phyloP scores from a whole-genome alignment of 257 asterid species.

The Solanum clarkiae region DNA sequence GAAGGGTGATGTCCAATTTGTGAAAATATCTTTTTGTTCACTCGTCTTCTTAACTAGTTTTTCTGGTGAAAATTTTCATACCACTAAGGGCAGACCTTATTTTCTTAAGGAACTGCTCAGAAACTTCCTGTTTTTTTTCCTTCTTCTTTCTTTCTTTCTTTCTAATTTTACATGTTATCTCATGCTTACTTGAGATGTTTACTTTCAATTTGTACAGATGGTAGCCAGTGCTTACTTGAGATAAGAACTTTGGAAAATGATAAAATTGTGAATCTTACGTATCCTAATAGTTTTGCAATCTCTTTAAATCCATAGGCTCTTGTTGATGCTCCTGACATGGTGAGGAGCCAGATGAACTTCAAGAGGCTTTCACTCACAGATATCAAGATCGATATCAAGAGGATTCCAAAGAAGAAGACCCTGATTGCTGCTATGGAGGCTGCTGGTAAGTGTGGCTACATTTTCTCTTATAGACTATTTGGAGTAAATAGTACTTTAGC shows the following conservation, averaged over 20 bases:
- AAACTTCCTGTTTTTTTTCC: background rate
- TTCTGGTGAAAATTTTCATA: background rate
- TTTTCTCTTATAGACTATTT: background rate
- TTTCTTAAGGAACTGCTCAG: background rate
- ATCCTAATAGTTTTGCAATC: background rate
- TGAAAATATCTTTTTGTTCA: background rate
- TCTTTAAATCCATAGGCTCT: conserved; percentile 4
- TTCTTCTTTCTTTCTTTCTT: too few relatives aligned
- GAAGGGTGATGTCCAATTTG: background rate
- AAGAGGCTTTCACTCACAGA: conserved; percentile 17
- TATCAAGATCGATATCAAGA: conserved; percentile 14
- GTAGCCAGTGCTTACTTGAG: background rate
- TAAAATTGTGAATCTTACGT: background rate
- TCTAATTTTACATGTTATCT: background rate
- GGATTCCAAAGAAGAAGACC: conserved; percentile 14
- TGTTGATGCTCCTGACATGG: conserved; percentile 19
- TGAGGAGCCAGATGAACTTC: conserved; percentile 15
- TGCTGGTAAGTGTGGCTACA: conserved; percentile 1
- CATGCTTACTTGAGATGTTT: background rate
- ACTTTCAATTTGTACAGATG: background rate
- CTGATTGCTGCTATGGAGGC: conserved; percentile 19
- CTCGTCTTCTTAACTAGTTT: background rate
- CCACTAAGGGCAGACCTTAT: background rate
- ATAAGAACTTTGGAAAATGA: background rate
- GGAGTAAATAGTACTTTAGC: background rate